Evolutionary conservation across 441 rosid species (phyloP).

Genomic region (Croton laevigatus): DNA sequence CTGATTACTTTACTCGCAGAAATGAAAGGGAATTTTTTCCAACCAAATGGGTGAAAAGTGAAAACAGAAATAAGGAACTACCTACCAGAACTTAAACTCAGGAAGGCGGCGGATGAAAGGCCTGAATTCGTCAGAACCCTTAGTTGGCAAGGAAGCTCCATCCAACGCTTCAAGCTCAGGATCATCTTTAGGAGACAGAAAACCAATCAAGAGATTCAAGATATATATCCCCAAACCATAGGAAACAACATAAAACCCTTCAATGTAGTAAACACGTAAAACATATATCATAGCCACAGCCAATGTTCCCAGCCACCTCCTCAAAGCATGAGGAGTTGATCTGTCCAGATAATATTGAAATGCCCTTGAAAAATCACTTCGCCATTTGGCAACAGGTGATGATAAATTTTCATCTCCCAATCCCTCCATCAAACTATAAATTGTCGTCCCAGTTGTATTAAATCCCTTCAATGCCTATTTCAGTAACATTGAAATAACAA

Average conservation of each 20-base stretch:
- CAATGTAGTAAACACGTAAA: conserved; percentile 19
- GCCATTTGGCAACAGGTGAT: conserved; percentile 16
- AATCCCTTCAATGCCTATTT: not conserved
- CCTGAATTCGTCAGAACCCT: conserved; percentile 23
- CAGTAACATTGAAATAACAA: not conserved
- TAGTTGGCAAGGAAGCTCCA: conserved; percentile 26
- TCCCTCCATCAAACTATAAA: conserved; percentile 17
- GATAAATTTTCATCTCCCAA: conserved; percentile 10
- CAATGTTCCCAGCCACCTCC: conserved; percentile 24
- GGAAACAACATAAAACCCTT: conserved; percentile 25
- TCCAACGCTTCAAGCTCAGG: conserved; percentile 23
- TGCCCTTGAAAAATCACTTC: conserved; percentile 12
- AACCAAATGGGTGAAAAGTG: not conserved
- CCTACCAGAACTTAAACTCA: conserved; percentile 31
- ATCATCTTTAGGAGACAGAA: conserved; percentile 27
- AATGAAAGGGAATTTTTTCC: too few species aligned
- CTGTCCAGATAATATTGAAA: conserved; percentile 25
- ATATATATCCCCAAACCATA: conserved; percentile 28
- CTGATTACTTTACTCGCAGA: too few species aligned
- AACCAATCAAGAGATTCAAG: conserved; percentile 27
- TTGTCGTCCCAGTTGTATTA: not conserved
- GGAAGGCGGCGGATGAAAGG: conserved; percentile 29
- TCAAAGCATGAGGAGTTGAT: conserved; percentile 18
- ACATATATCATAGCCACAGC: conserved; percentile 12
- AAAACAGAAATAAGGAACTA: not conserved